phyloP scores from a whole-genome alignment of 257 asterid genomes.

The Nicotiana undulata region DNA sequence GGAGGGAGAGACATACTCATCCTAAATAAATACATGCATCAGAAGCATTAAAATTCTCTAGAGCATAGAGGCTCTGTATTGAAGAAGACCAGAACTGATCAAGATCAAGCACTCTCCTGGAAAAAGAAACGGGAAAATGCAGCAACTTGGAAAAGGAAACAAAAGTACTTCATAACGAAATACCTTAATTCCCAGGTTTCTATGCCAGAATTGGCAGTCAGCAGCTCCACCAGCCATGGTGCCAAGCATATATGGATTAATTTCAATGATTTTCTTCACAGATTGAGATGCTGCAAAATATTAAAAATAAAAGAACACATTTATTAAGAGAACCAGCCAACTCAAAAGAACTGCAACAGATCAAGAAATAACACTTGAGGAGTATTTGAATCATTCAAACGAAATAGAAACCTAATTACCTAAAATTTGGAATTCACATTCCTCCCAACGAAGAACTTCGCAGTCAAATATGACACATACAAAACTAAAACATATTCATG shows the following conservation, averaged over 20 bases:
- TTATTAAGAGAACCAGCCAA: neutral
- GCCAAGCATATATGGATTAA: constrained; percentile 88
- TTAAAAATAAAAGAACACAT: neutral
- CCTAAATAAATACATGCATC: neutral
- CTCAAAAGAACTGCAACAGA: neutral
- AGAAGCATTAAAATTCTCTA: neutral
- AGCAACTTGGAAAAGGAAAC: neutral
- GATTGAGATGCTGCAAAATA: constrained; percentile 67
- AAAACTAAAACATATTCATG: neutral
- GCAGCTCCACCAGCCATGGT: constrained; percentile 99
- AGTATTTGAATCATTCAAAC: neutral
- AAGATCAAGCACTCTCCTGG: neutral
- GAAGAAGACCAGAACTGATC: neutral
- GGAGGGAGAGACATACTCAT: neutral
- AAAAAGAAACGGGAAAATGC: neutral
- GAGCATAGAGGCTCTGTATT: neutral
- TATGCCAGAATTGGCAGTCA: constrained; percentile 94
- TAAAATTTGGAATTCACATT: neutral
- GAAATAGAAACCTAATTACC: neutral
- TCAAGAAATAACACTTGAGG: neutral
- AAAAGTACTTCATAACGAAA: neutral
- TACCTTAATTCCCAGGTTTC: constrained; percentile 81
- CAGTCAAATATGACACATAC: neutral
- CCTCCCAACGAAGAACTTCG: neutral
- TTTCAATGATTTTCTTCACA: constrained; percentile 85